Evolutionary conservation across 2,329 filamentous ascomycete genomes (phyloP).

Genomic region (Penicillium griseofulvum): DNA sequence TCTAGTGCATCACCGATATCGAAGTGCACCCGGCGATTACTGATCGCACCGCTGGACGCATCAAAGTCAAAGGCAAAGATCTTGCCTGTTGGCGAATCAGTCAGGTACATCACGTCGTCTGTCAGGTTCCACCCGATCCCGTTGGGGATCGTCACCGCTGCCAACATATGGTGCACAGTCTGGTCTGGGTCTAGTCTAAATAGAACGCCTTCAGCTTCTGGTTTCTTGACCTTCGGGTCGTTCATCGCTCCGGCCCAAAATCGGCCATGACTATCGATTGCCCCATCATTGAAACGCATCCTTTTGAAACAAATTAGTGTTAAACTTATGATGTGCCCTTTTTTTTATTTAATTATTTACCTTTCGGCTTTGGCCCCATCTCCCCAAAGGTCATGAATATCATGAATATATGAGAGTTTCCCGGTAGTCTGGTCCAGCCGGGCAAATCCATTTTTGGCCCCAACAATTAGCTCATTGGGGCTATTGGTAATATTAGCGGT

Average conservation of each 20-base stretch:
- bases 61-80: slow-evolving; percentile 77
- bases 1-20: slow-evolving; percentile 61
- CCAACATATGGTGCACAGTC: slow-evolving; percentile 58
- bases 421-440: slow-evolving; percentile 65
- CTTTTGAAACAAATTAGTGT: slow-evolving; percentile 24
- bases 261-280: slow-evolving; percentile 72
- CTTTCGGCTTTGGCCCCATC: slow-evolving; percentile 49
- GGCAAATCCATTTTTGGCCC: slow-evolving; percentile 79
- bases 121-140: slow-evolving; percentile 76
- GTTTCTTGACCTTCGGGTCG: slow-evolving; percentile 64
- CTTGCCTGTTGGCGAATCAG: slow-evolving; percentile 68
- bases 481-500: slow-evolving; percentile 73
- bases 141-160: slow-evolving; percentile 75
- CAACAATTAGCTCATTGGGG: slow-evolving; percentile 66
- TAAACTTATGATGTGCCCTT: not conserved
- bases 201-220: slow-evolving; percentile 60
- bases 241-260: slow-evolving; percentile 90
- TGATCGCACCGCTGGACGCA: slow-evolving; percentile 59
- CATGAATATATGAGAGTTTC: slow-evolving; percentile 55
- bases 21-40: slow-evolving; percentile 71
- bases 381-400: slow-evolving; percentile 50
- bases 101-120: slow-evolving; percentile 74
- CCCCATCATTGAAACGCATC: slow-evolving; percentile 73
- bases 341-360: slow-evolving; percentile 28
- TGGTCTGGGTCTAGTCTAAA: slow-evolving; percentile 67